phyloP scores from a whole-genome alignment of 768 basidiomycete species.

The Russula dissimulans region DNA sequence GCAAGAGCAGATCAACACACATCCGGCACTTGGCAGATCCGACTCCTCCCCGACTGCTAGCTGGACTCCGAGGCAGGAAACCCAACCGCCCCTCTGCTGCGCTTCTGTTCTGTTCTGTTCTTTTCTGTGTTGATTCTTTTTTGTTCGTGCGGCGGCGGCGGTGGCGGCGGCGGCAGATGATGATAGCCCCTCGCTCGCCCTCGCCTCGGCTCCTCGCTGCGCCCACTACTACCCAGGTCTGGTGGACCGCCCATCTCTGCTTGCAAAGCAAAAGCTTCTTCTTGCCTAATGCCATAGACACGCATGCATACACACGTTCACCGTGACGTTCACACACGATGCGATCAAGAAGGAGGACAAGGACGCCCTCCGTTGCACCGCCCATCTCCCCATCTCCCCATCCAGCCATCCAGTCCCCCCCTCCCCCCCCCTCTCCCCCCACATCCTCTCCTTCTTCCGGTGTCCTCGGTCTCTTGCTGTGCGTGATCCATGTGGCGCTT shows the following conservation, averaged over 20 bases:
- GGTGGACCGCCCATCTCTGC: too few relatives aligned
- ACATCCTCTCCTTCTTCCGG: too few relatives aligned
- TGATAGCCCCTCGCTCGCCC: too few relatives aligned
- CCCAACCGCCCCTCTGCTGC: background rate
- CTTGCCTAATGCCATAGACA: background rate
- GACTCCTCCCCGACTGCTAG: too few relatives aligned
- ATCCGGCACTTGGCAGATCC: background rate
- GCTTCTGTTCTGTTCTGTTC: background rate
- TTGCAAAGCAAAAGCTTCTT: background rate
- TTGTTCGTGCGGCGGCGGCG: background rate
- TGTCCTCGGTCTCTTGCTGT: too few relatives aligned
- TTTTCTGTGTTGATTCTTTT: background rate
- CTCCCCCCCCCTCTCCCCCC: too few relatives aligned
- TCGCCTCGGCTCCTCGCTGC: background rate
- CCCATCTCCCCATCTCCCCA: too few relatives aligned
- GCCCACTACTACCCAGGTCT: background rate
- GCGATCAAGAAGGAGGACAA: background rate
- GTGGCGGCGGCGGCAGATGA: too few relatives aligned
- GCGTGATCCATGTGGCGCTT: background rate
- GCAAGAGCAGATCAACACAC: background rate
- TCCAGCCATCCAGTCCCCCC: too few relatives aligned
- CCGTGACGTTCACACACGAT: background rate
- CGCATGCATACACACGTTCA: background rate
- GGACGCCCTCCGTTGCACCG: too few relatives aligned
- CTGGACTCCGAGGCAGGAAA: too few relatives aligned